Base-by-base conservation (phyloP, 2,329 filamentous ascomycete genomes). In the Colletotrichum sp. region DNA sequence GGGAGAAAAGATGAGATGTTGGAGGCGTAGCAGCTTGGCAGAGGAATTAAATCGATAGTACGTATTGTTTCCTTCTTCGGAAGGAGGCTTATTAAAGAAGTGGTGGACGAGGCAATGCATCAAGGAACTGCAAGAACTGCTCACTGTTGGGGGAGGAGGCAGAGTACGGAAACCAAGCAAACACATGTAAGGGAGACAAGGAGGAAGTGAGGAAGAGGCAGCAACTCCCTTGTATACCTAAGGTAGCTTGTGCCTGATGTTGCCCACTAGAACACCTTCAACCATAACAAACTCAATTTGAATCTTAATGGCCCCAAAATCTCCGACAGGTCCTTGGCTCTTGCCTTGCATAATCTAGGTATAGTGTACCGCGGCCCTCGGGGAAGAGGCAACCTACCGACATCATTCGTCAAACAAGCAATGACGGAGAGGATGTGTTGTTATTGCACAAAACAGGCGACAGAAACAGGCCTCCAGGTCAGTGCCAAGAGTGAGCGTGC, bases 401-500 rank as follows among this genome's bases (percentile, higher is more conserved):
- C 39, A 39, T n/a, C 44, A 66, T 39, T 44, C n/a, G 60, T 65
- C 44, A 57, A 67, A 76, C 19, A 61, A 69, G 34, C 22, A 36
- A 74, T 74, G 74, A 76, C 74, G 74, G 68, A 30, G 57, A 15
- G 39, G 36, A 52, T 44, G 22, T 52, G 70, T 55, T 34, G 30
- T 64, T 27, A 64, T 67, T 64, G 34, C 34, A 15, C 30, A 52
- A 25, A 44, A 64, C 36, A 39, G 36, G 30, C 59, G 59, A 57
- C 39, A 69, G 59, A 59, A 60, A n/a, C 44, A 65, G 70, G 52
- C 34, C 44, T 32, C 28, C 25, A 19, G 59, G 70, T 69, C 70
- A 68, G 61, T 74, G 70, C 65, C 59, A 69, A 68, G 64, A 64
- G 55, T 30, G 48, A 74, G 70, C 70, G 71, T 39, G 44, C 44